Conservation (phyloP, 140 eudicot species). For the Ambrosia hybrid region DNA sequence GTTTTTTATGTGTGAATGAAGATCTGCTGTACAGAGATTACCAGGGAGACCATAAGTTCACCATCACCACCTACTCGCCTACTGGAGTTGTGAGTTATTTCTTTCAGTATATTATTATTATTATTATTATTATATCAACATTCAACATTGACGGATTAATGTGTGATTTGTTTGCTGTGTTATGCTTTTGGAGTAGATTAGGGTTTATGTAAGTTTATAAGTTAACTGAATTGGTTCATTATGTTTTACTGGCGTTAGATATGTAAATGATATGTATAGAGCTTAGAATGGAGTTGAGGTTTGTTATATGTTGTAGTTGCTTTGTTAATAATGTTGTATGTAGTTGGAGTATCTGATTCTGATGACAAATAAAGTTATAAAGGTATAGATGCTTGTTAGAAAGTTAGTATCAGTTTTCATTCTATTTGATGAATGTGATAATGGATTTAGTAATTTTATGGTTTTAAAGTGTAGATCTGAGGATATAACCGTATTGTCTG, state of each 20-base stretch:
- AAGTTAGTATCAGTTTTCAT: conserved; percentile 8
- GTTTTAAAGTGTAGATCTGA: not conserved
- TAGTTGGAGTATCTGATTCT: conserved; percentile 30
- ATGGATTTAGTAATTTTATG: not conserved
- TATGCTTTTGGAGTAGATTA: no score
- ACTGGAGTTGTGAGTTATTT: conserved; percentile 71
- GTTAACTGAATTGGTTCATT: not conserved
- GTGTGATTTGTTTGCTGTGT: conserved; percentile 3
- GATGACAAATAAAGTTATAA: not conserved
- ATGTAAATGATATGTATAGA: no score
- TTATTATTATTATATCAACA: not conserved
- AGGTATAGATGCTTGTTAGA: conserved; percentile 19
- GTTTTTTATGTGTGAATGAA: conserved; percentile 22
- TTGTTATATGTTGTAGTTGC: conserved; percentile 6
- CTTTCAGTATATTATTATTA: conserved; percentile 1
- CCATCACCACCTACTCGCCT: conserved; percentile 81
- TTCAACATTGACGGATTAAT: not conserved
- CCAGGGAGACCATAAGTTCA: conserved; percentile 83
- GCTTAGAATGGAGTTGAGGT: not conserved
- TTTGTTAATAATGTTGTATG: conserved; percentile 17
- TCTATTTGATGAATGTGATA: not conserved
- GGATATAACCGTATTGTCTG: not conserved
- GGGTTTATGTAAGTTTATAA: not conserved
- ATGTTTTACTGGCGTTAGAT: not conserved
- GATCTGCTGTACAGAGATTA: conserved; percentile 87